These are phyloP conservation scores for Inonotus obliquus DNA, from an alignment of 1,284 basidiomycete species.

Conservation along the genomic window DNA sequence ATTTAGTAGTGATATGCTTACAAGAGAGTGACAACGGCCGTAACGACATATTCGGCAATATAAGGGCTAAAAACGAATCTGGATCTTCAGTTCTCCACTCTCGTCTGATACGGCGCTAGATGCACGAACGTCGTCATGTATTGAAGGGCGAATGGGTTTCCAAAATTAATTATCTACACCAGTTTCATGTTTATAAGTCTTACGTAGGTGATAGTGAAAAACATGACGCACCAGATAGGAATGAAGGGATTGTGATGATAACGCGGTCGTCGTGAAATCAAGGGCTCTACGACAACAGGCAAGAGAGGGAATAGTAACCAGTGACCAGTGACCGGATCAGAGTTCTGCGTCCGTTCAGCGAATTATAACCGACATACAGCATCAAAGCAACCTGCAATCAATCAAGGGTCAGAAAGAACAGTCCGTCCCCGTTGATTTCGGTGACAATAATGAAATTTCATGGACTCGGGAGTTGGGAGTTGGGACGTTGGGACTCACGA, in stretches of 20 bases:
- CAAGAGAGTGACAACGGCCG: no score
- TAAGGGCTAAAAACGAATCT: constrained; percentile 7
- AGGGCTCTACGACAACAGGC: not conserved
- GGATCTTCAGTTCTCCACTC: not conserved
- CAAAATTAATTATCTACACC: constrained; percentile 13
- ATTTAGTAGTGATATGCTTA: no score
- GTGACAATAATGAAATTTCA: no score
- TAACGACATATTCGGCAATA: constrained; percentile 10
- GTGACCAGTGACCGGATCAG: no score
- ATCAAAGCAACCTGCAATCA: constrained; percentile 8
- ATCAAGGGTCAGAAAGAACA: no score
- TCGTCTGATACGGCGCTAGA: no score
- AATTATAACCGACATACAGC: constrained; percentile 1
- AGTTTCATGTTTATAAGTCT: not conserved
- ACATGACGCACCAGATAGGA: constrained; percentile 8
- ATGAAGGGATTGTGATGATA: constrained; percentile 13
- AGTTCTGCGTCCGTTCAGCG: not conserved
- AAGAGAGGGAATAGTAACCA: no score
- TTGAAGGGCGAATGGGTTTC: constrained; percentile 14
- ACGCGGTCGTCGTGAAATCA: constrained; percentile 14
- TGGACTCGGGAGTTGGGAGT: no score
- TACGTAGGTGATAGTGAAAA: no score
- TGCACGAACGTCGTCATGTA: constrained; percentile 13
- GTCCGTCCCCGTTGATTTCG: no score
- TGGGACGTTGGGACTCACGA: constrained; percentile 14